A percentile compares a stretch with the other conserved stretches of the same genome.
Evolutionary conservation across 495 filamentous ascomycete genomes (phyloP).

Genomic region (Aspergillus panamensis): DNA sequence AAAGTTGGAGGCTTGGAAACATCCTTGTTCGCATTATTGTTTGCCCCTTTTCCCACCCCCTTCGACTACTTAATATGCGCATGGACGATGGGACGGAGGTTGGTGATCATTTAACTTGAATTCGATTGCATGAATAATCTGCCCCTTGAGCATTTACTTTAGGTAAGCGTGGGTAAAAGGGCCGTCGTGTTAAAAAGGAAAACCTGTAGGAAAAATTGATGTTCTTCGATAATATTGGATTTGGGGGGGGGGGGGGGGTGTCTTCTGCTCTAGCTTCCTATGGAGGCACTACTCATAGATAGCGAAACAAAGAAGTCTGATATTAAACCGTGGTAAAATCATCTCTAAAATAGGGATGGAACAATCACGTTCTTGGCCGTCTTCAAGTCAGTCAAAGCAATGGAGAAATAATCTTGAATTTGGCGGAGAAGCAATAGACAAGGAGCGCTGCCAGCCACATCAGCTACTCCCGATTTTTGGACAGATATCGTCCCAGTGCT

Average conservation of each 20-base stretch:
- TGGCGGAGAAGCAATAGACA: constrained; percentile 7
- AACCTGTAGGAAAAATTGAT: no score
- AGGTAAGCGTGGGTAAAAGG: not conserved
- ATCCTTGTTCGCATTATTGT: constrained; percentile 20
- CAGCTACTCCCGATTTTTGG: constrained; percentile 18
- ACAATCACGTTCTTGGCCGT: not conserved
- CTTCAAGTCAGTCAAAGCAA: not conserved
- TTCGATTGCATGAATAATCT: not conserved
- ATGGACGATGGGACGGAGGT: not conserved
- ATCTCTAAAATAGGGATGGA: constrained; percentile 4
- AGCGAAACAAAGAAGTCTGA: not conserved
- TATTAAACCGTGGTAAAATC: constrained; percentile 4
- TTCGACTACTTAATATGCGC: not conserved
- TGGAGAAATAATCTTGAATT: not conserved
- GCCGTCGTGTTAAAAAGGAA: no score
- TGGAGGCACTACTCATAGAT: no score
- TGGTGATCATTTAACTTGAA: constrained; percentile 1
- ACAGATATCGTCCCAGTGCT: not conserved
- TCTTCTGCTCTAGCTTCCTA: no score
- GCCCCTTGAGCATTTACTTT: not conserved
- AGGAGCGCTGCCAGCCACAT: constrained; percentile 17
- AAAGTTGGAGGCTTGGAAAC: constrained; percentile 16
- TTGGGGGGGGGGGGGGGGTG: no score
- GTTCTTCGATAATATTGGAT: not conserved
- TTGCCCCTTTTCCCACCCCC: constrained; percentile 18